Evolutionary conservation across 2,329 filamentous ascomycete genomes (phyloP).

Genomic region (Colletotrichum neosansevieriae): DNA sequence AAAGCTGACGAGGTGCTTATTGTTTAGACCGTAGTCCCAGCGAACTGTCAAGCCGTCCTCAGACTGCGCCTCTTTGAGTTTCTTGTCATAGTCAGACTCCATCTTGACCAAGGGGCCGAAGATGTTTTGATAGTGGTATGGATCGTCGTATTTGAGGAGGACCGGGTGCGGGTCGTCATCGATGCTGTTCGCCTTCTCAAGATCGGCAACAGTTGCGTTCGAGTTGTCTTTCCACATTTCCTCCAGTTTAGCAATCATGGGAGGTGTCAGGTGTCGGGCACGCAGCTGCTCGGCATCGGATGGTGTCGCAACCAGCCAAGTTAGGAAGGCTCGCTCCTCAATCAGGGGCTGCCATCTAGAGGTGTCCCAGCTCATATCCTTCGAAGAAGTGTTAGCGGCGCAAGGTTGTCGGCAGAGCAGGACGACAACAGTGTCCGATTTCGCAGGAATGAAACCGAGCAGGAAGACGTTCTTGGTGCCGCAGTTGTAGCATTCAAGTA

Average conservation of each 20-base stretch:
- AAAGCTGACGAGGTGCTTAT: slow-evolving; percentile 96
- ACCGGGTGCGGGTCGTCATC: slow-evolving; percentile 97
- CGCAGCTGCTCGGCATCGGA: slow-evolving; percentile 96
- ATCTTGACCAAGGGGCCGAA: slow-evolving; percentile 99
- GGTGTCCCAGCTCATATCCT: slow-evolving; percentile 99
- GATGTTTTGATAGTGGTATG: slow-evolving; percentile 98
- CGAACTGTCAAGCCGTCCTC: slow-evolving; percentile 95
- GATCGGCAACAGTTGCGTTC: slow-evolving; percentile 86
- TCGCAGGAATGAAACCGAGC: slow-evolving; percentile 97
- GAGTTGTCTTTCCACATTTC: slow-evolving; percentile 99
- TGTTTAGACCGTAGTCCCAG: slow-evolving; percentile 96
- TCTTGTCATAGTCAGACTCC: slow-evolving; percentile 98
- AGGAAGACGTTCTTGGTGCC: slow-evolving; percentile 99
- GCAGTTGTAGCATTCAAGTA: slow-evolving; percentile 98
- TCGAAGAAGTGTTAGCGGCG: slow-evolving; percentile 92
- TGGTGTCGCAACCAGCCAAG: slow-evolving; percentile 91
- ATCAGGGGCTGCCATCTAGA: slow-evolving; percentile 98
- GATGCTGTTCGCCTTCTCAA: slow-evolving; percentile 90
- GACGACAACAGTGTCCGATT: slow-evolving; percentile 98
- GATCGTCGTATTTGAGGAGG: slow-evolving; percentile 93
- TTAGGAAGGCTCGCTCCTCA: slow-evolving; percentile 93
- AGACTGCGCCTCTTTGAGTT: slow-evolving; percentile 97
- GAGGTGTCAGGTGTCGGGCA: slow-evolving; percentile 90
- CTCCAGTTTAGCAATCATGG: slow-evolving; percentile 95
- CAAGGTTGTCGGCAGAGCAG: slow-evolving; percentile 96